phyloP scores from a whole-genome alignment of 495 filamentous ascomycete genomes.

The Lophium mytilinum region DNA sequence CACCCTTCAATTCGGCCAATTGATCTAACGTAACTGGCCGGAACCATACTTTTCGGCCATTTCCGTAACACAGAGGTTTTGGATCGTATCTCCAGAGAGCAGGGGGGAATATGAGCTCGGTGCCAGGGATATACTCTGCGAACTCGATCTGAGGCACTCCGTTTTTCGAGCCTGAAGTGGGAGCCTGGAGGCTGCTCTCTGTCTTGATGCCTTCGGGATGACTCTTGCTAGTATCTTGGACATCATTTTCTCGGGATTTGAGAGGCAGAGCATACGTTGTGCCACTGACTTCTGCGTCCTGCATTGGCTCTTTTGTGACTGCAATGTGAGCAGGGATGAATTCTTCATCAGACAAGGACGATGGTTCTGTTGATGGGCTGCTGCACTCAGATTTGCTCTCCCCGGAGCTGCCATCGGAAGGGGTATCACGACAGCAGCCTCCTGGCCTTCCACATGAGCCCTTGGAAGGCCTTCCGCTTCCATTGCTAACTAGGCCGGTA shows the following conservation, averaged over 20 bases:
- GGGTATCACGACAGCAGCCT: conserved; percentile 35
- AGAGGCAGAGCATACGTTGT: conserved; percentile 26
- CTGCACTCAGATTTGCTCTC: conserved; percentile 11
- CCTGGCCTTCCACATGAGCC: conserved; percentile 33
- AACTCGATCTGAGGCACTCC: conserved; percentile 33
- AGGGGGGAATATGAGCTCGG: conserved; percentile 36
- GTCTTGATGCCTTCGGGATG: conserved; percentile 11
- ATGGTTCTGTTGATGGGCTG: conserved; percentile 9
- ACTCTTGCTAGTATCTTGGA: not conserved
- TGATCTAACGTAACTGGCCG: conserved; percentile 34
- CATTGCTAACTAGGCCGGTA: conserved; percentile 4
- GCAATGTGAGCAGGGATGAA: conserved; percentile 7
- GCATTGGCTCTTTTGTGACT: conserved; percentile 6
- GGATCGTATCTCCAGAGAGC: conserved; percentile 29
- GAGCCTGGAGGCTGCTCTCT: conserved; percentile 15
- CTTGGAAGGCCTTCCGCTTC: conserved; percentile 5
- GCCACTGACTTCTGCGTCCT: conserved; percentile 15
- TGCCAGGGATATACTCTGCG: conserved; percentile 29
- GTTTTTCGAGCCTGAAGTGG: conserved; percentile 4
- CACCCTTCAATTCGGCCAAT: conserved; percentile 33
- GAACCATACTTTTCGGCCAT: conserved; percentile 36
- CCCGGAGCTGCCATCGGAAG: conserved; percentile 7
- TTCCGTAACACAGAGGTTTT: conserved; percentile 32
- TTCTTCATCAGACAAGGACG: conserved; percentile 9
- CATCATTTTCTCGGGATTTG: conserved; percentile 24